Evolutionary conservation across 2,329 filamentous ascomycete species (phyloP).

Genomic region (Paecilomyces variotii): DNA sequence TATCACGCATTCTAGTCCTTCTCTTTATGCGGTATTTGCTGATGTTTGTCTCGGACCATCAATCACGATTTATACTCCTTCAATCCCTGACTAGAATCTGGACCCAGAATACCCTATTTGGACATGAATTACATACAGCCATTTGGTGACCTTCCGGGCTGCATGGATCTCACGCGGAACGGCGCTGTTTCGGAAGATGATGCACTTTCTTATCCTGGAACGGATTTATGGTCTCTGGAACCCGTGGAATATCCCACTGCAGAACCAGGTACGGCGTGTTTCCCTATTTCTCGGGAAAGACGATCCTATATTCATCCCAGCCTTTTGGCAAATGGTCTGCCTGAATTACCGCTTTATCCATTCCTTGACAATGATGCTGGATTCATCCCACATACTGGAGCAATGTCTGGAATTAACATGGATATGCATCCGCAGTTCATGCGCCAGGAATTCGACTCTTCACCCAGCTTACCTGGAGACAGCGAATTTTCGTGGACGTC

Average conservation of each 20-base stretch:
- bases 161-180: not conserved
- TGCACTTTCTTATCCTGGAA: not conserved
- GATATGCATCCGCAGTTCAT: not conserved
- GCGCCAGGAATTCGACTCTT: not conserved
- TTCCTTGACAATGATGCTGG: not conserved
- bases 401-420: conserved; percentile 3
- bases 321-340: not conserved
- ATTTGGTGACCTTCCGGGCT: conserved; percentile 2
- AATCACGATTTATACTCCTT: not conserved
- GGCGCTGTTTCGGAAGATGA: not conserved
- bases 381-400: conserved; percentile 1
- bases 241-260: not conserved
- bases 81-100: not conserved
- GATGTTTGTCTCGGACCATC: not conserved
- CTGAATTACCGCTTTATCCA: not conserved
- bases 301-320: not conserved
- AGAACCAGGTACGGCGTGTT: not conserved
- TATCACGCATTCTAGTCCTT: not conserved
- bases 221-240: not conserved
- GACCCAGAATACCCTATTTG: not conserved
- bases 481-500: conserved; percentile 15
- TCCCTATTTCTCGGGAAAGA: not conserved
- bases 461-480: not conserved
- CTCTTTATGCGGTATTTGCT: not conserved
- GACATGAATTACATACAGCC: not conserved